These are phyloP conservation scores for Clarireedia paspali DNA, from an alignment of 2,329 filamentous ascomycete species.

Conservation along the genomic window DNA sequence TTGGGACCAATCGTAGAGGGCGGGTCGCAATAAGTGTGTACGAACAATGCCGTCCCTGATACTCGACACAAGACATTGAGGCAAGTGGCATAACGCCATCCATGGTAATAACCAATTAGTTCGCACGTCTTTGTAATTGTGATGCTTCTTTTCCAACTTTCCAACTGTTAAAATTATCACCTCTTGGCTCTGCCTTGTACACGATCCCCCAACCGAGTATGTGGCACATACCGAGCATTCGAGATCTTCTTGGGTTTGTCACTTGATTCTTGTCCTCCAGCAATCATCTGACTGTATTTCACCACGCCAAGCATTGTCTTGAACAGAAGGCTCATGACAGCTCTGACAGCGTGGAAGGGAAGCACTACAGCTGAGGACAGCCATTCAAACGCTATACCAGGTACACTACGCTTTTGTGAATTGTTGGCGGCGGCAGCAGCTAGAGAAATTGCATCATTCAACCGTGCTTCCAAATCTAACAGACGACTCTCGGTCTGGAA, in stretches of 20 bases:
- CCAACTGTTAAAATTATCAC: constrained; percentile 2
- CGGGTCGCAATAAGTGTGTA: not conserved
- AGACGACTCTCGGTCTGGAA: constrained; percentile 72
- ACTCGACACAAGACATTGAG: not conserved
- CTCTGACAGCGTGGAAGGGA: constrained; percentile 22
- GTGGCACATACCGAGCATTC: constrained; percentile 16
- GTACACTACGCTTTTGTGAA: constrained; percentile 16
- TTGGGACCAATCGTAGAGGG: not conserved
- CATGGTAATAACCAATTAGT: not conserved
- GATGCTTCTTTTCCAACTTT: constrained; percentile 1
- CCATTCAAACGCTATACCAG: constrained; percentile 25
- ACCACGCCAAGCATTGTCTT: constrained; percentile 17
- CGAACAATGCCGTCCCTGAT: not conserved
- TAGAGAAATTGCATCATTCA: constrained; percentile 74
- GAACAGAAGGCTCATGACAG: constrained; percentile 22
- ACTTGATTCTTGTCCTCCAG: constrained; percentile 9
- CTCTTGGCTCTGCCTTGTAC: constrained; percentile 17
- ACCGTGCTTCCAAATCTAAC: constrained; percentile 58
- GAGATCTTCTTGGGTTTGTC: constrained; percentile 12
- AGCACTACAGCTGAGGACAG: constrained; percentile 21
- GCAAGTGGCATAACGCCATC: not conserved
- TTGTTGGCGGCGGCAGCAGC: constrained; percentile 61
- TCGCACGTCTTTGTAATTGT: not conserved
- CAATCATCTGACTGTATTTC: constrained; percentile 16
- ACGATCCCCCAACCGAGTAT: constrained; percentile 10